Conservation (phyloP, 768 basidiomycete species). For the Lyophyllum shimeji region DNA sequence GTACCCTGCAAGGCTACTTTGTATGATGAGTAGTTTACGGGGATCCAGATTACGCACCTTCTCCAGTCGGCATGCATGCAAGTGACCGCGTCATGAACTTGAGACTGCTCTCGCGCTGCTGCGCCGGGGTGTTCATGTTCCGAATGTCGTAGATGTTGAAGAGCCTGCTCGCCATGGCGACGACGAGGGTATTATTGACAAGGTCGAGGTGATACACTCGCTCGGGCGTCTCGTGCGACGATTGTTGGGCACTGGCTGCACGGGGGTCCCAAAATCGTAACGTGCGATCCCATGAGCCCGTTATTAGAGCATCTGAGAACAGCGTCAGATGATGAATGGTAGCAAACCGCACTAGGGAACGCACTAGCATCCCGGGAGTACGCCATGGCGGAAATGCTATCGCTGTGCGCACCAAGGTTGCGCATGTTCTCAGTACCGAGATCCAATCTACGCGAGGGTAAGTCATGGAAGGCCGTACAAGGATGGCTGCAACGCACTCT, state of each 20-base stretch:
- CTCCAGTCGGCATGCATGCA: constrained; percentile 90
- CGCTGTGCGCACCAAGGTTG: constrained; percentile 78
- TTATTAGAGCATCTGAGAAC: constrained; percentile 64
- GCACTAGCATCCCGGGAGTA: constrained; percentile 65
- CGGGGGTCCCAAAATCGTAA: constrained; percentile 88
- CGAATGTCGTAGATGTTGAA: constrained; percentile 90
- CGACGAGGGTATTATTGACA: constrained; percentile 77
- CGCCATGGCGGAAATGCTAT: constrained; percentile 76
- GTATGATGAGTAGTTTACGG: neutral
- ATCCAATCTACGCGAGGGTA: constrained; percentile 59
- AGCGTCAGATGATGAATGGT: neutral
- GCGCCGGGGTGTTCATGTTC: constrained; percentile 71
- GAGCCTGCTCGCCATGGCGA: constrained; percentile 88
- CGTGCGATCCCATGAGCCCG: constrained; percentile 92
- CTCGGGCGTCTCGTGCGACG: constrained; percentile 70
- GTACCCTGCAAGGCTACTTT: constrained; percentile 56
- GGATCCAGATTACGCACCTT: constrained; percentile 51
- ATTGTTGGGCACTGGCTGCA: constrained; percentile 52
- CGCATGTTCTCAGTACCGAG: constrained; percentile 69
- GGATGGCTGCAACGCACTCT: constrained; percentile 54
- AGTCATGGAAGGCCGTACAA: neutral
- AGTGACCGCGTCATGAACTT: constrained; percentile 94
- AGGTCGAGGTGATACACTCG: constrained; percentile 85
- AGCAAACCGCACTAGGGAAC: constrained; percentile 21
- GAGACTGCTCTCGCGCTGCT: constrained; percentile 87